These are phyloP conservation scores for Malassezia restricta DNA, from an alignment of 1,284 basidiomycete genomes.

Conservation along the genomic window DNA sequence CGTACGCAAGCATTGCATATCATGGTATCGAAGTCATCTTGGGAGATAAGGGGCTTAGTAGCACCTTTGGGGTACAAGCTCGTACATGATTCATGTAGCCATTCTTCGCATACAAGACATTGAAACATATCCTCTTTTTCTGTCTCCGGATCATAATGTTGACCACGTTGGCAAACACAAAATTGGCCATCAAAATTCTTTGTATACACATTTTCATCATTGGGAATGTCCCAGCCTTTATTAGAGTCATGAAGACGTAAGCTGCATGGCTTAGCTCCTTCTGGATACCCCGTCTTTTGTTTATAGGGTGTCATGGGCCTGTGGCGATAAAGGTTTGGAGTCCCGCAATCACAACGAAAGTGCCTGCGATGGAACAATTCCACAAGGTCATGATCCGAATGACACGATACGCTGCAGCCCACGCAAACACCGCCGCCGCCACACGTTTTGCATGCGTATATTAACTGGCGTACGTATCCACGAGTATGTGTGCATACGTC, in stretches of 20 bases:
- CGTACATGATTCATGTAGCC: conserved; percentile 47
- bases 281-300: conserved; percentile 14
- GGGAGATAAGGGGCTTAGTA: conserved; percentile 18
- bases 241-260: conserved; percentile 18
- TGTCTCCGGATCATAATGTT: conserved; percentile 46
- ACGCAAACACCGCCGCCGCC: conserved; percentile 47
- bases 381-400: conserved; percentile 44
- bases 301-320: not conserved
- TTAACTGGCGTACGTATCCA: conserved; percentile 46
- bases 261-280: conserved; percentile 21
- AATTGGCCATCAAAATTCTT: conserved; percentile 47
- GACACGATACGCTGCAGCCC: conserved; percentile 47
- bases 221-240: conserved; percentile 26
- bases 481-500: conserved; percentile 46
- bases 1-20: conserved; percentile 40
- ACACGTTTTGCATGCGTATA: conserved; percentile 45
- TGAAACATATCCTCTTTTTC: conserved; percentile 47
- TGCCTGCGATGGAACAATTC: conserved; percentile 44
- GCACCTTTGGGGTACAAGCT: conserved; percentile 16
- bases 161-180: conserved; percentile 45
- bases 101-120: conserved; percentile 48
- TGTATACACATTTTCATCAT: conserved; percentile 41
- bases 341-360: conserved; percentile 45
- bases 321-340: conserved; percentile 23
- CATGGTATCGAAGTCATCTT: conserved; percentile 34